Percentiles rank a stretch among this genome's conserved stretches.
These are phyloP conservation scores for Candolleomyces aberdarensis DNA, from an alignment of 768 basidiomycete species.

Conservation along the genomic window DNA sequence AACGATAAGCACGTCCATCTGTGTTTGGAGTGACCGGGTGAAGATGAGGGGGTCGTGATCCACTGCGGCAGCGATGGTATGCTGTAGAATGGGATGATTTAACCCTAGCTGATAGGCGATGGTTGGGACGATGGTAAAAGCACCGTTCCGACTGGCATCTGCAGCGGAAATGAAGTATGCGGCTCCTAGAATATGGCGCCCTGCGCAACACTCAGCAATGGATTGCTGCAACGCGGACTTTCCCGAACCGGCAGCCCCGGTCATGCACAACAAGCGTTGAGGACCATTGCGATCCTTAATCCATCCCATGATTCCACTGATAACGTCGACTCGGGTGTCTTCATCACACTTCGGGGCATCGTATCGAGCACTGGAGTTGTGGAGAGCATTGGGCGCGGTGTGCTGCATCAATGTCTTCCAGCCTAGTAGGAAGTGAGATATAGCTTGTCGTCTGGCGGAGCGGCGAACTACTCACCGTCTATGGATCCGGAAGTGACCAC, in stretches of 20 bases:
- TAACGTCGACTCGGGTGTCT: neutral
- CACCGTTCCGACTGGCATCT: neutral
- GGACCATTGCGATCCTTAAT: neutral
- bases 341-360: neutral
- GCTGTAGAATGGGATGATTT: neutral
- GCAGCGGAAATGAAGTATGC: neutral
- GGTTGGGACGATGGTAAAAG: neutral
- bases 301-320: neutral
- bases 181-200: neutral
- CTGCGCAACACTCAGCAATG: neutral
- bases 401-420: neutral
- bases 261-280: neutral
- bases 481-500: no score
- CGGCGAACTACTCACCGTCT: no score
- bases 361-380: neutral
- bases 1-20: neutral
- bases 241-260: constrained; percentile 2
- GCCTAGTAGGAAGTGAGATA: neutral
- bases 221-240: neutral
- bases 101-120: constrained; percentile 2
- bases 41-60: neutral
- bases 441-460: no score
- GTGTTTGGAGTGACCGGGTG: neutral
- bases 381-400: neutral
- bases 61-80: neutral